phyloP scores from a whole-genome alignment of 495 filamentous ascomycete genomes.

The Xylaria palmicola region DNA sequence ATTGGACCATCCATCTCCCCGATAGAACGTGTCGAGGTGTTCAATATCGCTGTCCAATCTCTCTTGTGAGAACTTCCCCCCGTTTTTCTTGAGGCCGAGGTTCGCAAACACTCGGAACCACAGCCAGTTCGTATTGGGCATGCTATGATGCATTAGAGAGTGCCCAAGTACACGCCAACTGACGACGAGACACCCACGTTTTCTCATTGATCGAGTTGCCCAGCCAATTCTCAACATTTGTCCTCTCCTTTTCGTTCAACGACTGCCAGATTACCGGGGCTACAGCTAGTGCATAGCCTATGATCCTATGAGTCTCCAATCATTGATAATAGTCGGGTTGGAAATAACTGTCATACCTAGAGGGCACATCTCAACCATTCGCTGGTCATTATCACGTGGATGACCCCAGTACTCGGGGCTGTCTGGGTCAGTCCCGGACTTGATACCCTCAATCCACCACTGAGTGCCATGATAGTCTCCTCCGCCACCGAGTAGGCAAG shows the following conservation, averaged over 20 bases:
- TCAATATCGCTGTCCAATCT: conserved; percentile 70
- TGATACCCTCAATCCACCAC: conserved; percentile 66
- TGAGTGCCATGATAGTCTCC: conserved; percentile 60
- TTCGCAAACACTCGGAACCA: conserved; percentile 86
- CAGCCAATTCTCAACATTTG: conserved; percentile 66
- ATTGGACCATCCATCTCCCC: conserved; percentile 76
- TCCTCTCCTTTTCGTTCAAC: conserved; percentile 56
- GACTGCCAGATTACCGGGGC: conserved; percentile 67
- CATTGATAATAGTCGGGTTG: background rate
- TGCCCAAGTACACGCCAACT: background rate
- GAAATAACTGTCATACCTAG: conserved; percentile 37
- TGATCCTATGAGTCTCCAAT: background rate
- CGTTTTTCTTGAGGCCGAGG: conserved; percentile 69
- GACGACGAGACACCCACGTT: conserved; percentile 41
- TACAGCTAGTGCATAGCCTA: conserved; percentile 60
- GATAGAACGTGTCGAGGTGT: conserved; percentile 76
- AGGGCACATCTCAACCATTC: conserved; percentile 85
- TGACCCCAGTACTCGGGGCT: conserved; percentile 71
- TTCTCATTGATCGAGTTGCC: conserved; percentile 71
- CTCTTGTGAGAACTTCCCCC: conserved; percentile 62
- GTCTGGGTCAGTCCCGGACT: conserved; percentile 64
- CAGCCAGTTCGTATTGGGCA: conserved; percentile 64
- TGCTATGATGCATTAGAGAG: conserved; percentile 32
- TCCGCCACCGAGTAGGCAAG: conserved; percentile 64
- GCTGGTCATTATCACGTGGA: conserved; percentile 69